Evolutionary conservation across 441 rosid species (phyloP), one percentile per base, ranked within the genome.

Genomic region (Jatropha podagrica): DNA sequence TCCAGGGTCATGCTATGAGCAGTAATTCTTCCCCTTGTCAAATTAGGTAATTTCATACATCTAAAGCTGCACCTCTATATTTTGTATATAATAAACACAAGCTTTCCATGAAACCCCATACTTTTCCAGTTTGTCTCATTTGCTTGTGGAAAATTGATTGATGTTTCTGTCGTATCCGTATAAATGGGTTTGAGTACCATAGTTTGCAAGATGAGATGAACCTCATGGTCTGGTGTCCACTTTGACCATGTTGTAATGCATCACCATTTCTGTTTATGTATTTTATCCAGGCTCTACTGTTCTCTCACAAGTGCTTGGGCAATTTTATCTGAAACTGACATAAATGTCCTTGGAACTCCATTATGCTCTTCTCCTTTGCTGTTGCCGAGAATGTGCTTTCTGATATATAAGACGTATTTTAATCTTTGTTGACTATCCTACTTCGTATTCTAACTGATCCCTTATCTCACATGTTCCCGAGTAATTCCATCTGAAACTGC

Each of bases 1-100:
- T 76, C 94, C 97, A 0, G 96, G 97, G 10, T 92, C 98, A 51
- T 93, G 99, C 87, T 93, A 91, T 68, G 90, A 73, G 74, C 97
- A 86, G 59, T 90, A 84, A 89, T 59, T 74, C 79, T 72, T 48
- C 65, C 4, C 7, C 7, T 9, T 23, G 11, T 40, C 41, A 12
- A 42, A 37, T 56, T 9, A 18, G 37, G 76, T 61, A 65, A 71
- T 32, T 26, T 58, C 58, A 65, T 67, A 40, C 13, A 54, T 67
- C 76, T 38, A 37, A 41, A 69, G 59, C 76, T 81, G 59, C 72
- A 63, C 75, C 40, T 76, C 51, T 59, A 51, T 61, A 42, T 40
- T 51, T 18, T 66, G 55, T 72, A 42, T 48, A 56, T 69, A 14
- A 66, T 42, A 44, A 75, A 56, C n/a, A 61, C 59, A 54, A 51